Evolutionary conservation across 176 grass and related monocot species (phyloP), one percentile per base, ranked within the genome.

Genomic region (Hsuehochloa calcarea): DNA sequence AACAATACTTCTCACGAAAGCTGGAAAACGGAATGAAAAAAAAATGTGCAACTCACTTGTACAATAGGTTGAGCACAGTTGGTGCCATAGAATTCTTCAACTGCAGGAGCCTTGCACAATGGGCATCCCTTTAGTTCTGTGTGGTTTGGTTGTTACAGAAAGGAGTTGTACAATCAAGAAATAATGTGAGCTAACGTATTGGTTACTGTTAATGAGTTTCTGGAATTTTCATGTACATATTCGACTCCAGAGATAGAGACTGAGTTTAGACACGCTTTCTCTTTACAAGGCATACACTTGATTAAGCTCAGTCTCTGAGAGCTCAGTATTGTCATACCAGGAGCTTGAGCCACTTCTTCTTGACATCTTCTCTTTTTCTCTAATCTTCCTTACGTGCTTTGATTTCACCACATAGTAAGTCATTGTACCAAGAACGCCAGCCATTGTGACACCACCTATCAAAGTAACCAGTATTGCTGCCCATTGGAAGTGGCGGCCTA

Each of bases 401-500:
- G 91, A 98, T 84, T 98, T 98, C 29, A 98, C 89, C 56, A 98
- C 96, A 78, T 90, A 98, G 56, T 92, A 98, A 65, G 96, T 95
- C 96, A 98, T 98, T 60, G 96, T 90, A 76, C 96, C 91, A 77
- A 98, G 91, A 78, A 98, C 96, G 8, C 91, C 89, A 76, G 93
- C 66, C 93, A 98, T 98, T 83, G 83, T 98, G 56, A 92, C 72
- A 50, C 89, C 93, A 81, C 96, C 96, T 65, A 95, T 95, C 70
- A 98, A 68, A 65, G 85, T 85, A 76, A 98, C 93, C 78, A 98
- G 78, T 76, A 98, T 90, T 56, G 96, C 96, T 58, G 96, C 93
- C 93, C 96, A 98, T 12, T 89, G 77, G 47, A 88, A 84, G 29
- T 90, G 88, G 76, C 89, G 89, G 54, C 91, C 96, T 68, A 98